Evolutionary conservation across 495 filamentous ascomycete genomes (phyloP).

Genomic region (Daldinia concentrica): DNA sequence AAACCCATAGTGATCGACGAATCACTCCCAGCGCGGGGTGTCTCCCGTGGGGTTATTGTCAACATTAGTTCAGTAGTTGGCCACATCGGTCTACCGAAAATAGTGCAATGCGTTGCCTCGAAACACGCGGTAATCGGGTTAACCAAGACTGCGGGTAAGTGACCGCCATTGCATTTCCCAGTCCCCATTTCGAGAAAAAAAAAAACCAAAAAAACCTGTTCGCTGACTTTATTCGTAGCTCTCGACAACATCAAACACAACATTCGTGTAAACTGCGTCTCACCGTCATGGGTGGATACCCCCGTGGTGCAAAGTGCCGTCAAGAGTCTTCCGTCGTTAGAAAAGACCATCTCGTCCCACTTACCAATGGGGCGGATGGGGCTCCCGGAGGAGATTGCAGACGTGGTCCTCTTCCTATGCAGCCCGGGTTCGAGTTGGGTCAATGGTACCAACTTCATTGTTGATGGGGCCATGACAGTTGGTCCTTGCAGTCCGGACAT

Average conservation of each 20-base stretch:
- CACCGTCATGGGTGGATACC: slow-evolving; percentile 8
- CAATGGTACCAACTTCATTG: slow-evolving; percentile 5
- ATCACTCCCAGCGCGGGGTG: not conserved
- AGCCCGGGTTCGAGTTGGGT: slow-evolving; percentile 5
- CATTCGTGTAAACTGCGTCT: slow-evolving; percentile 15
- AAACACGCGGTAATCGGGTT: slow-evolving; percentile 9
- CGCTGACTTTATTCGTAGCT: not conserved
- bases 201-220: too few relatives aligned
- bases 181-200: not conserved
- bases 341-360: not conserved
- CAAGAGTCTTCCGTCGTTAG: not conserved
- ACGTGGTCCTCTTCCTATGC: slow-evolving; percentile 12
- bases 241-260: not conserved
- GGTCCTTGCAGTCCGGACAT: slow-evolving; percentile 2
- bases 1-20: slow-evolving; percentile 1
- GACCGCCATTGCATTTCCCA: not conserved
- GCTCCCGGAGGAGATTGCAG: slow-evolving; percentile 10
- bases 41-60: slow-evolving; percentile 3
- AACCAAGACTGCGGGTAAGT: slow-evolving; percentile 4
- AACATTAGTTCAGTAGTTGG: slow-evolving; percentile 1
- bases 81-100: not conserved
- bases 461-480: slow-evolving; percentile 11
- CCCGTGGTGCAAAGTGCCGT: not conserved
- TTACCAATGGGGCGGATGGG: slow-evolving; percentile 11
- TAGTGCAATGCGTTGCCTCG: slow-evolving; percentile 1